phyloP scores from a whole-genome alignment of 2,329 filamentous ascomycete species.

The Exophiala aquamarina region DNA sequence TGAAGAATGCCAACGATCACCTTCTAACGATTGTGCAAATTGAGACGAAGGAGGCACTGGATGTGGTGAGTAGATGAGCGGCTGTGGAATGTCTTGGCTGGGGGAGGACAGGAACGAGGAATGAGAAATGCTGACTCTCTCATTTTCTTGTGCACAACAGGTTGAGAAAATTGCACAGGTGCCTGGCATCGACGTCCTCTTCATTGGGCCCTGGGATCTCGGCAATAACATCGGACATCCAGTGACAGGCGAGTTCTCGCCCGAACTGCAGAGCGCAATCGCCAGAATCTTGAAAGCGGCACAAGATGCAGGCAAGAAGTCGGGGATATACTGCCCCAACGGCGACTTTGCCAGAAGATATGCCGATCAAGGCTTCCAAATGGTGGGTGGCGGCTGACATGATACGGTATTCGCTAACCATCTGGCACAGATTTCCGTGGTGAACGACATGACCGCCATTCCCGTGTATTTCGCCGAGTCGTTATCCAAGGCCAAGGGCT shows the following conservation, averaged over 20 bases:
- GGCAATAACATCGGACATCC: slow-evolving; percentile 59
- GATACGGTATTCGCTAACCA: slow-evolving; percentile 3
- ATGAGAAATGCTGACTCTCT: too few relatives aligned
- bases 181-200: slow-evolving; percentile 52
- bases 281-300: slow-evolving; percentile 52
- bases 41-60: slow-evolving; percentile 42
- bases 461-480: slow-evolving; percentile 40
- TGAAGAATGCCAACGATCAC: slow-evolving; percentile 55
- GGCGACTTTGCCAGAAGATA: slow-evolving; percentile 53
- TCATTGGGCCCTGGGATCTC: slow-evolving; percentile 57
- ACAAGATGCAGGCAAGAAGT: slow-evolving; percentile 52
- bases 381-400: slow-evolving; percentile 40
- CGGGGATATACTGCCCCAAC: slow-evolving; percentile 55
- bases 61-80: slow-evolving; percentile 31
- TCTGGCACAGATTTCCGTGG: slow-evolving; percentile 37
- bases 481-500: slow-evolving; percentile 36
- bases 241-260: slow-evolving; percentile 48
- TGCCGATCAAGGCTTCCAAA: slow-evolving; percentile 55
- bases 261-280: slow-evolving; percentile 53
- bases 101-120: too few relatives aligned
- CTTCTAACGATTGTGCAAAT: slow-evolving; percentile 51
- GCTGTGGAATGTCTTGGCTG: background rate
- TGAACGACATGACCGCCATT: slow-evolving; percentile 48
- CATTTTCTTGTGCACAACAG: slow-evolving; percentile 24
- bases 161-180: slow-evolving; percentile 53